Conservation (phyloP, 768 basidiomycete species). For the Podaxis sp. region DNA sequence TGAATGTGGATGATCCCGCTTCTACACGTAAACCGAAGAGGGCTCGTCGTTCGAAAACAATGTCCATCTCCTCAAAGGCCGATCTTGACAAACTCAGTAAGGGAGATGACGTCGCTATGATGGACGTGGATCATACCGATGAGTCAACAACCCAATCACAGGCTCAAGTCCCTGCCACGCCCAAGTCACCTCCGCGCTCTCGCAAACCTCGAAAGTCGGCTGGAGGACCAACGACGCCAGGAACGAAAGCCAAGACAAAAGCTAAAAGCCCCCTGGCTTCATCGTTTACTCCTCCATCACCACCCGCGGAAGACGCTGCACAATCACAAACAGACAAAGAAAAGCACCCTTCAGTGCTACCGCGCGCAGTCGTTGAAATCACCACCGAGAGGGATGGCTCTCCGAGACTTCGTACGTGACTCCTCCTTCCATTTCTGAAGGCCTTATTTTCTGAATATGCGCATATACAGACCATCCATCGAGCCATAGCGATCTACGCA, state of each 20-base stretch:
- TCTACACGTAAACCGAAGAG: constrained; percentile 5
- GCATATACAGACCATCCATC: not conserved
- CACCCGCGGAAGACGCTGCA: not conserved
- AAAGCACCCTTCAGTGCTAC: not conserved
- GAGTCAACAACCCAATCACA: not conserved
- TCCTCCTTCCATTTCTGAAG: not conserved
- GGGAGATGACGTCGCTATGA: constrained; percentile 2
- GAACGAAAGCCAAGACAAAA: constrained; percentile 6
- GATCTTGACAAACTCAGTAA: not conserved
- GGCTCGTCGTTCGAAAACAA: constrained; percentile 12
- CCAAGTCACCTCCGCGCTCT: constrained; percentile 14
- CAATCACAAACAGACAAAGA: not conserved
- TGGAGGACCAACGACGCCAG: constrained; percentile 7
- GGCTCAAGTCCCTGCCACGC: constrained; percentile 8
- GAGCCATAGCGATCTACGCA: not conserved
- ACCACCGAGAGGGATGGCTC: constrained; percentile 13
- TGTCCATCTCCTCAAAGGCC: constrained; percentile 6
- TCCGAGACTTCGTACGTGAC: constrained; percentile 7
- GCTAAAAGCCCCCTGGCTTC: constrained; percentile 6
- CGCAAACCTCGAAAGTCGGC: constrained; percentile 13
- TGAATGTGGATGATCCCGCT: constrained; percentile 12
- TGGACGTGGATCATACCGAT: constrained; percentile 12
- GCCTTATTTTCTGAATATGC: not conserved
- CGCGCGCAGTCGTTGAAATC: constrained; percentile 8
- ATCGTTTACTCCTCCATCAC: constrained; percentile 13